Evolutionary conservation across 805 yeast genomes (phyloP), one percentile per base, ranked within the genome.

Genomic region (Kregervanrija delftensis): DNA sequence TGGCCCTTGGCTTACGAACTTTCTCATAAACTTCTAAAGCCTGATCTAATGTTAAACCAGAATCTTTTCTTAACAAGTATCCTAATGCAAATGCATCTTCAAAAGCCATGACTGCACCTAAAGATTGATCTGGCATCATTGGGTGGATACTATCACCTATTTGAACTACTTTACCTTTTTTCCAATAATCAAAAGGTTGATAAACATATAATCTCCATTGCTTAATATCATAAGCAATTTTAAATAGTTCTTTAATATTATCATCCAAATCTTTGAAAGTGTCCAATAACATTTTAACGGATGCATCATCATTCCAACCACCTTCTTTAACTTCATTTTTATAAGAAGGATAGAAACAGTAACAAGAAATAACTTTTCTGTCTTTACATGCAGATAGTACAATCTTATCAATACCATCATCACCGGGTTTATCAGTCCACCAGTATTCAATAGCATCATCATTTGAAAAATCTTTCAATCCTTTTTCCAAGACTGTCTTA

Each of bases 91-190:
- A 55, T 6, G 58, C 52, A 46, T 46, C 56, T 32, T 44, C 61
- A 45, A 45, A 48, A 4, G 53, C 49, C 10, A 40, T 40, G 12
- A 51, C 56, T 1, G 53, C 54, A 28, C 56, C 56, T n/a, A 47
- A 36, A 2, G 53, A 54, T 44, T 49, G 56, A 39, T 49, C 54
- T 6, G 55, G 52, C 49, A 65, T 55, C 41, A 63, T 63, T 12
- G 69, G 66, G 41, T 65, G 69, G 34, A 58, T 54, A 1, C 69
- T 58, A 47, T 65, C 70, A 8, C 70, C 70, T 37, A 65, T 44
- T 28, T 65, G 42, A 11, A 52, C 62, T 34, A 64, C 59, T 36
- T 57, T 57, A 3, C 63, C 65, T 40, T 54, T 54, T 22, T 47
- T 39, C 55, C 58, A 58, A 33, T 49, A 50, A 4, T 55, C 53